Evolutionary conservation across 108 stramenopile species (phyloP), one percentile per base, ranked within the genome.

Genomic region (Nannochloropsis gaditana): DNA sequence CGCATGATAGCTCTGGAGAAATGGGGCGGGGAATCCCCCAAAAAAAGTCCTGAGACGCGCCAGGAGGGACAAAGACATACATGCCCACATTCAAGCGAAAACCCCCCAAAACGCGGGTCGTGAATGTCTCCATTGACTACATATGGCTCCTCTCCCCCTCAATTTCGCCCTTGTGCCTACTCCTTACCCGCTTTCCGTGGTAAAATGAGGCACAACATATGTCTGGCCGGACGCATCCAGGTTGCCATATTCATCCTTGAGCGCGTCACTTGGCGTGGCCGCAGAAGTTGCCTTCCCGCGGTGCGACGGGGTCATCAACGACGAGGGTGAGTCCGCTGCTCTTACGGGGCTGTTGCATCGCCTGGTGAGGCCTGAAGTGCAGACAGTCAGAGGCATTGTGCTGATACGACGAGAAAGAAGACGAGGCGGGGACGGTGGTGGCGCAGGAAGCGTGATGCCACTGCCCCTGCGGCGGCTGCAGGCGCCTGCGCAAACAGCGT

Each of bases 1-100:
- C 91, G 84, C 44, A 97, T 73, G 59, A 2, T n/a, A 15, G n/a
- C 59, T 15, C 59, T 73, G 59, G 59, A n/a, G 3, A 73, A n/a
- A 8, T 2, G n/a, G 3, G 59, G 59, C 3, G 6, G 31, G 31
- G 31, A 31, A 31, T 1, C 31, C 31, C 31, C 31, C 31, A 31
- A 31, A 31, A 31, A 31, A 31, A 31, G 31, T 31, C 31, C 31
- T 31, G 31, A 31, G 31, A 31, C 31, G 31, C 31, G 31, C 31
- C 31, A 31, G 1, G 1, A 31, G 31, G 0, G 31, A 31, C 31
- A 31, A 31, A 31, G 31, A 31, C 31, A 31, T 31, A 31, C 31
- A 31, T 31, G 31, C 31, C 31, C 1, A 31, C 31, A 31, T 31
- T 31, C 31, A 31, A 31, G 31, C 31, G 31, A 31, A 31, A 31